Conservation (phyloP, 192 early-diverging fungal species). For the Coemansia furcata region DNA sequence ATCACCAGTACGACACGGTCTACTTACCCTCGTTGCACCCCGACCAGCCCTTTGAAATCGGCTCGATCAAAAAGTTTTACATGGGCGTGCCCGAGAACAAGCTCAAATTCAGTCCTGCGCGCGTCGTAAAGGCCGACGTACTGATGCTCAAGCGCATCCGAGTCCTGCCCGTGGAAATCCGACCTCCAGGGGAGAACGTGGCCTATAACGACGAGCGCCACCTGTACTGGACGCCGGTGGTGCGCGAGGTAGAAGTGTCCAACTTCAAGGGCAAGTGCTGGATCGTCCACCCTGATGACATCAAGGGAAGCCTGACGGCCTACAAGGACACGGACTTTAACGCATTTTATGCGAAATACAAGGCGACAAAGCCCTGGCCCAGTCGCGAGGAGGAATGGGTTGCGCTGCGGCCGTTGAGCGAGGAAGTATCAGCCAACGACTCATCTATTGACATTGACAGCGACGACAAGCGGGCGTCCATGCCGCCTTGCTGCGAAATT, state of each 20-base stretch:
- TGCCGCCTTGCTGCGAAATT: constrained; percentile 19
- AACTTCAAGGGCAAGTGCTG: constrained; percentile 59
- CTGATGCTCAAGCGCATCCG: constrained; percentile 46
- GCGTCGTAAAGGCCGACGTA: constrained; percentile 24
- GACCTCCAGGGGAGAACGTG: constrained; percentile 7
- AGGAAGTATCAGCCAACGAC: neutral
- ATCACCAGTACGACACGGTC: constrained; percentile 58
- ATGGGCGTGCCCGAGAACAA: neutral
- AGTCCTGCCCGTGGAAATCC: constrained; percentile 16
- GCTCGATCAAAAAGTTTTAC: constrained; percentile 50
- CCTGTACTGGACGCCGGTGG: constrained; percentile 47
- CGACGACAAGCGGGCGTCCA: constrained; percentile 22
- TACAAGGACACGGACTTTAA: constrained; percentile 54
- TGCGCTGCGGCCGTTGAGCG: constrained; percentile 17
- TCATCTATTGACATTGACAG: neutral
- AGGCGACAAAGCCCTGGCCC: constrained; percentile 21
- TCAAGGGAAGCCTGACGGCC: constrained; percentile 31
- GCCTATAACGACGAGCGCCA: constrained; percentile 51
- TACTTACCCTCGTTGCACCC: constrained; percentile 53
- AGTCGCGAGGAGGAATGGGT: constrained; percentile 17
- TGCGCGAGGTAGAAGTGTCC: constrained; percentile 13
- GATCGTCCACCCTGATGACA: constrained; percentile 50
- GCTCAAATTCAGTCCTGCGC: neutral
- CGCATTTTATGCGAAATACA: constrained; percentile 49
- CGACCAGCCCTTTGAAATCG: constrained; percentile 56